These are phyloP conservation scores for Acer saccharum DNA, from an alignment of 345 rosid species.

Conservation along the genomic window DNA sequence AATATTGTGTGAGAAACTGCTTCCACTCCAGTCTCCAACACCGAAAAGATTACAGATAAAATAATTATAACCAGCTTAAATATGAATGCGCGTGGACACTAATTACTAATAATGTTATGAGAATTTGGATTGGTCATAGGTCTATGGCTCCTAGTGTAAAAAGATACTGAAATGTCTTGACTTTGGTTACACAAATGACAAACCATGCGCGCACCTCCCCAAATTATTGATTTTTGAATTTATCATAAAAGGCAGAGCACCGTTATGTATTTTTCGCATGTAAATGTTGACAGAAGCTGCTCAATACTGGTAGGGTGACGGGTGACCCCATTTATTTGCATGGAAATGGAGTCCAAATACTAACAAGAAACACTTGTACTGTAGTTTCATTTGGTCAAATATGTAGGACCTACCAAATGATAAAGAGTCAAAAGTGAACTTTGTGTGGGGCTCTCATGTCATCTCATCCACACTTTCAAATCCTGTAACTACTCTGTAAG, in stretches of 20 bases:
- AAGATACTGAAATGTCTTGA: background rate
- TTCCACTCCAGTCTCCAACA: too few species aligned
- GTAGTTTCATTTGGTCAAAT: conserved; percentile 5
- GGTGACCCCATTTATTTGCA: background rate
- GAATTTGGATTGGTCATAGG: background rate
- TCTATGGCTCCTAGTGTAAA: too few species aligned
- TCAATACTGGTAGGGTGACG: background rate
- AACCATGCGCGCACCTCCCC: too few species aligned
- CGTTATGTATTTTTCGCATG: background rate
- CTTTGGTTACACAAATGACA: conserved; percentile 1
- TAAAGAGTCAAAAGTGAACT: conserved; percentile 18
- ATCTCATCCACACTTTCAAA: background rate
- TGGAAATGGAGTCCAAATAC: background rate
- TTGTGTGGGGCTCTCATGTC: background rate
- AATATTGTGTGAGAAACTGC: too few species aligned
- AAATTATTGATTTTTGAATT: background rate
- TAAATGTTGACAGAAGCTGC: background rate
- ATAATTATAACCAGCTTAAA: too few species aligned
- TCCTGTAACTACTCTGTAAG: too few species aligned
- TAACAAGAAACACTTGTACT: accelerated
- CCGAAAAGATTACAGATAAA: too few species aligned
- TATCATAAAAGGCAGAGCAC: background rate
- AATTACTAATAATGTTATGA: background rate
- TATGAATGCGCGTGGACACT: background rate
- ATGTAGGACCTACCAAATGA: conserved; percentile 10